Evolutionary conservation across 2,329 filamentous ascomycete species (phyloP), one percentile per base, ranked within the genome.

Genomic region (Gaeumannomyces tritici): DNA sequence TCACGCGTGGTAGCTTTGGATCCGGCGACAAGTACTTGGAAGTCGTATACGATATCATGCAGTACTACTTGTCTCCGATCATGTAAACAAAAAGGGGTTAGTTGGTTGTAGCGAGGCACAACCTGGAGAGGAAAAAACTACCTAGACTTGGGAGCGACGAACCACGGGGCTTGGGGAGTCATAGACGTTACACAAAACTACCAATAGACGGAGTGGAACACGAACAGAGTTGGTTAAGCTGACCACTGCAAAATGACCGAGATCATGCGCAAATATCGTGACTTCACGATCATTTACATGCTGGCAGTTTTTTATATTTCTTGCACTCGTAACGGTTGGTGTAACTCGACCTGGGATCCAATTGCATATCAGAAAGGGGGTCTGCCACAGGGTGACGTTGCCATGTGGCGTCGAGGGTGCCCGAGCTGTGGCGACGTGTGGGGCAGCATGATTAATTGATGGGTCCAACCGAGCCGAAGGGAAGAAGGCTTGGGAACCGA

Each of bases 1-100:
- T 27, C 59, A 54, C 55, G 57, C 51, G 56, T 7, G 31, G 13
- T 21, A 15, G 58, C 51, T 24, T 60, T 9, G 62, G 65, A 56
- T 68, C 67, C 33, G 63, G 64, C 59, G 63, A 68, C 3, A 62
- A 65, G 42, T 84, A 81, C 64, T 74, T 83, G 55, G 72, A 75
- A 56, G 68, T 84, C 60, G 79, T 79, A 12, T 86, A 87, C 64
- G 73, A 77, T 12, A 77, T 87, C 51, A 67, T 88, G 35, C 77
- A 80, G 61, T 82, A 82, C 66, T 79, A 82, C 57, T 70, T 87
- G 27, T 72, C 77, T 13, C 79, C 81, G 24, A 79, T 79, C 5
- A 65, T 86, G 24, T 87, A 33, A 62, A 47, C 87, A 33, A 62
- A 47, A 3, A n/a, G 35, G 42, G 12, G 26, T 12, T 6, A 51